Evolutionary conservation across 495 filamentous ascomycete species (phyloP), one percentile per base, ranked within the genome.

Genomic region (Xylaria acuta): DNA sequence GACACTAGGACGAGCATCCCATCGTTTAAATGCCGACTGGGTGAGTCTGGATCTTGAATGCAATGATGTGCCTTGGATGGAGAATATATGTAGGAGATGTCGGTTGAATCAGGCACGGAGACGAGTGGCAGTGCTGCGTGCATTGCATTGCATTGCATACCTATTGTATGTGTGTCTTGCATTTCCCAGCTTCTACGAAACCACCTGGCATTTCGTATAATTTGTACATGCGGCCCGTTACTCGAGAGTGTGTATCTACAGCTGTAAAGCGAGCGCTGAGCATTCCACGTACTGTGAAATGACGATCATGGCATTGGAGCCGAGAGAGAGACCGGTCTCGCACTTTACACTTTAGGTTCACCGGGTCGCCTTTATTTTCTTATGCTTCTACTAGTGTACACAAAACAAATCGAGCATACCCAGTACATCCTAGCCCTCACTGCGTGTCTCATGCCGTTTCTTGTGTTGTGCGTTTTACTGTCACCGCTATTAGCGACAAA

Each of bases 391-490:
- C 58, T 38, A 60, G 34, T 38, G 7, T n/a, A n/a, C 11, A 34
- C 32, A 38, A 22, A 56, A n/a, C n/a, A 3, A 16, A 32, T 32
- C 53, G 12, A 32, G 30, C 3, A 34, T 14, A 16, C 20, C 20
- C 47, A 25, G 25, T 32, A 8, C 18, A 53, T 38, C 32, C 30
- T 11, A 51, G 43, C 30, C 45, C 3, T 67, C 18, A 5, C 18
- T 25, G 64, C 34, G 32, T 67, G 65, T 67, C 65, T 67, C 22
- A 56, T 56, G 14, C n/a, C 14, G 9, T 67, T 34, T 27, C 45
- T 41, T 32, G 49, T 40, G 2, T 40, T 27, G 64, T 12, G 27
- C 18, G 27, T 20, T 51, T 59, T 40, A 2, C 22, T 56, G 34
- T 56, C 43, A 30, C 49, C 45, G 30, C 47, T 22, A 27, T 43